Percentiles rank a stretch among this genome's conserved stretches.
phyloP scores from a whole-genome alignment of 305 asterid genomes.

The Fraxinus xanthoxyloides region DNA sequence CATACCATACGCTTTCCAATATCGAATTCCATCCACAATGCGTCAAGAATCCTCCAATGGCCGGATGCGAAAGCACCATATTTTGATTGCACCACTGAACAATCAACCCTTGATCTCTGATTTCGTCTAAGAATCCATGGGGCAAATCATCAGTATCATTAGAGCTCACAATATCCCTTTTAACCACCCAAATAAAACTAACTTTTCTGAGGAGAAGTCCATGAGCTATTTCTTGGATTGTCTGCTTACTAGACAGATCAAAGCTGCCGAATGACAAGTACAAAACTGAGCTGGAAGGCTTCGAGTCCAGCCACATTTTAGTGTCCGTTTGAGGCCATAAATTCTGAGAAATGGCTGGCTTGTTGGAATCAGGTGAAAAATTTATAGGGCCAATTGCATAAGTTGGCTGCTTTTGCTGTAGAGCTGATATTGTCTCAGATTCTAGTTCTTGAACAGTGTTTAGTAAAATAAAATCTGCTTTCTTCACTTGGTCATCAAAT shows the following conservation, averaged over 20 bases:
- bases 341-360: conserved; percentile 27
- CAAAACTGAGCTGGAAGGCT: conserved; percentile 47
- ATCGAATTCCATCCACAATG: conserved; percentile 74
- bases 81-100: conserved; percentile 59
- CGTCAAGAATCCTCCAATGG: conserved; percentile 51
- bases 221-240: conserved; percentile 45
- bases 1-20: conserved; percentile 57
- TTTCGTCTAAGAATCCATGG: conserved; percentile 20
- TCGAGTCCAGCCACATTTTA: conserved; percentile 48
- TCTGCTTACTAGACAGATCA: conserved; percentile 36
- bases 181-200: conserved; percentile 57
- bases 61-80: conserved; percentile 41
- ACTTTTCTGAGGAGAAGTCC: conserved; percentile 51
- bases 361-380: conserved; percentile 28
- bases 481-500: conserved; percentile 33
- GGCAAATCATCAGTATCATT: conserved; percentile 34
- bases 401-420: conserved; percentile 36
- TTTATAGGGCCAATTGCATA: conserved; percentile 61
- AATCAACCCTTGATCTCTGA: conserved; percentile 37
- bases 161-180: conserved; percentile 36
- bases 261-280: conserved; percentile 65
- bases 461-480: conserved; percentile 46
- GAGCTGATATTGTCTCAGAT: conserved; percentile 32
- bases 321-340: conserved; percentile 46
- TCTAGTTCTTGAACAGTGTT: conserved; percentile 60